Evolutionary conservation across 192 early-diverging fungal genomes (phyloP).

Genomic region (Jimgerdemannia lactiflua): DNA sequence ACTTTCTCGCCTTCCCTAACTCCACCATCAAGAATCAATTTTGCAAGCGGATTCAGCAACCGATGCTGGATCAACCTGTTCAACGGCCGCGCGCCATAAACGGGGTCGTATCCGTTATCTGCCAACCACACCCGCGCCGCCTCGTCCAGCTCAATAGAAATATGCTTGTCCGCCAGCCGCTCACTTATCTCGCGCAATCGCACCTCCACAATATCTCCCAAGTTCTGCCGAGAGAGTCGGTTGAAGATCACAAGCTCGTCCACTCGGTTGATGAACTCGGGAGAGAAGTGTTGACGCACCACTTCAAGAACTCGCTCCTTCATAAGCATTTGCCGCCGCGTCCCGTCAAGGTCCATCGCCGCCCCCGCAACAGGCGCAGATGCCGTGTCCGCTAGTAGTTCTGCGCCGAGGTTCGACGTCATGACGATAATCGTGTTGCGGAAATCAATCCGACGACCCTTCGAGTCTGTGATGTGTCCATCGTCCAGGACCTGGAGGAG

Average conservation of each 20-base stretch:
- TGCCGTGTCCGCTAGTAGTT: conserved; percentile 55
- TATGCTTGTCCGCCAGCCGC: conserved; percentile 74
- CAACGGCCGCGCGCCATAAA: conserved; percentile 94
- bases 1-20: conserved; percentile 39
- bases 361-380: conserved; percentile 9
- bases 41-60: conserved; percentile 51
- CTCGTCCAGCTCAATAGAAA: conserved; percentile 65
- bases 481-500: conserved; percentile 92
- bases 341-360: conserved; percentile 11
- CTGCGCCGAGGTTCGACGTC: conserved; percentile 77
- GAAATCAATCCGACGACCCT: conserved; percentile 76
- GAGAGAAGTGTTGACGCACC: conserved; percentile 72
- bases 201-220: conserved; percentile 75
- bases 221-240: conserved; percentile 59
- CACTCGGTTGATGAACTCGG: conserved; percentile 79
- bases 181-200: conserved; percentile 62
- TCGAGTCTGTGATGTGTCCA: conserved; percentile 74
- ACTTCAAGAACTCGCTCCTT: conserved; percentile 64
- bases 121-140: conserved; percentile 77
- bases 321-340: conserved; percentile 45
- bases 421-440: conserved; percentile 81
- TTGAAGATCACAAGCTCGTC: conserved; percentile 84
- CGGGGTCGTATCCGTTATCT: conserved; percentile 81
- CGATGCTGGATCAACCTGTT: conserved; percentile 82
- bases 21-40: conserved; percentile 48